A percentile compares a stretch with the other conserved stretches of the same genome.
Evolutionary conservation across 2,329 filamentous ascomycete species (phyloP).

Genomic region (Tolypocladium paradoxum): DNA sequence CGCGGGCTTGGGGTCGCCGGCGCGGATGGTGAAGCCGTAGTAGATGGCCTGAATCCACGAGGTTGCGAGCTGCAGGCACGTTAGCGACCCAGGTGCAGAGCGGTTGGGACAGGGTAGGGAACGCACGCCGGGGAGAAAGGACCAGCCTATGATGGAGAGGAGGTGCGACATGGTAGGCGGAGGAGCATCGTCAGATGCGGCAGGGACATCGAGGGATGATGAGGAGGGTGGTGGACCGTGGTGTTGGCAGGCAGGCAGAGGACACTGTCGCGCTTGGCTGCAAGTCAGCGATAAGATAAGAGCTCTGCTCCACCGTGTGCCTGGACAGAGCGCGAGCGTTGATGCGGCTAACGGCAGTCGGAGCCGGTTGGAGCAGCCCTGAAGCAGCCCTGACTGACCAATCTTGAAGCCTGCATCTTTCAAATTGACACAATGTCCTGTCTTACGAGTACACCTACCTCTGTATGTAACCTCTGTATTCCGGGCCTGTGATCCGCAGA

Average conservation of each 20-base stretch:
- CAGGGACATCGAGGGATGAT: not conserved
- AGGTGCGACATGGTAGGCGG: constrained; percentile 35
- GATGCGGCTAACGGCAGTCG: too few relatives aligned
- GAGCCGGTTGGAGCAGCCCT: too few relatives aligned
- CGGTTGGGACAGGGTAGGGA: not conserved
- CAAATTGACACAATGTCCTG: too few relatives aligned
- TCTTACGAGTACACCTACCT: too few relatives aligned
- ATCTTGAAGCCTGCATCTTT: too few relatives aligned
- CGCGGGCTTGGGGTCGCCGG: constrained; percentile 69
- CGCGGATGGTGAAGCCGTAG: constrained; percentile 82
- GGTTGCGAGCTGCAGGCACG: constrained; percentile 54
- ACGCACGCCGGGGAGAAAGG: constrained; percentile 43
- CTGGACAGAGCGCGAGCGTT: not conserved
- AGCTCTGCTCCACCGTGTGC: not conserved
- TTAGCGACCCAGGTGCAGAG: not conserved
- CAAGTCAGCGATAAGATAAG: not conserved
- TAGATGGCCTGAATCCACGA: constrained; percentile 69
- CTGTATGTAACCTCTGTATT: too few relatives aligned
- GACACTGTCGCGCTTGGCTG: not conserved
- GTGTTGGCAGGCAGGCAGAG: not conserved
- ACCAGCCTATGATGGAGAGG: constrained; percentile 45
- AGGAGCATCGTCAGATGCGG: constrained; percentile 8
- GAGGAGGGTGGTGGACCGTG: too few relatives aligned
- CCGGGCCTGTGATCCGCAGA: too few relatives aligned
- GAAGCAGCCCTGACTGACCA: too few relatives aligned